Evolutionary conservation across 805 yeast genomes (phyloP).

Genomic region (Pichia gijzeniarum): DNA sequence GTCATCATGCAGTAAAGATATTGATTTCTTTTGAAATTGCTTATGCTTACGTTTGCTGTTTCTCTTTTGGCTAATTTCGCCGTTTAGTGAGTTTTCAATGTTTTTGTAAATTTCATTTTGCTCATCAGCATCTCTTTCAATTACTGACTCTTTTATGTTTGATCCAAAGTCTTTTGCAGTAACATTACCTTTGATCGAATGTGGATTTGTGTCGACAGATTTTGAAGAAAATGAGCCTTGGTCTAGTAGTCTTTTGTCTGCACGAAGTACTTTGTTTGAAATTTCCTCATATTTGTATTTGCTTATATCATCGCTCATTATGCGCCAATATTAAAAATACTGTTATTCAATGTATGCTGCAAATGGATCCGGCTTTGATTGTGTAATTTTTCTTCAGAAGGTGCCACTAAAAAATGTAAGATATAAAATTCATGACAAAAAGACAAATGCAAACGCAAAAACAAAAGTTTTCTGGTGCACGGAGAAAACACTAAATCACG

Average conservation of each 20-base stretch:
- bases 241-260: constrained; percentile 47
- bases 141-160: constrained; percentile 12
- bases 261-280: constrained; percentile 67
- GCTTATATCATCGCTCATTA: constrained; percentile 14
- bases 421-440: too few relatives aligned
- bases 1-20: constrained; percentile 29
- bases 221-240: constrained; percentile 30
- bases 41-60: neutral
- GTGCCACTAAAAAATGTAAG: too few relatives aligned
- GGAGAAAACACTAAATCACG: too few relatives aligned
- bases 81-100: neutral
- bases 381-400: too few relatives aligned
- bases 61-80: neutral
- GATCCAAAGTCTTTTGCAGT: constrained; percentile 61
- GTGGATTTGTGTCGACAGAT: constrained; percentile 60
- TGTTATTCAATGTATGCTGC: neutral
- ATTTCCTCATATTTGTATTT: constrained; percentile 60
- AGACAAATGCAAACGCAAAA: too few relatives aligned
- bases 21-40: neutral
- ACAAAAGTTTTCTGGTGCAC: too few relatives aligned
- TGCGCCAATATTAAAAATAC: neutral
- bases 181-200: constrained; percentile 66
- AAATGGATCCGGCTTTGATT: too few relatives aligned
- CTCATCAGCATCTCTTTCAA: constrained; percentile 15
- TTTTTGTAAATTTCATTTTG: constrained; percentile 11